These are phyloP conservation scores for Heimioporus sp. DNA, from an alignment of 768 basidiomycete species.

Conservation along the genomic window DNA sequence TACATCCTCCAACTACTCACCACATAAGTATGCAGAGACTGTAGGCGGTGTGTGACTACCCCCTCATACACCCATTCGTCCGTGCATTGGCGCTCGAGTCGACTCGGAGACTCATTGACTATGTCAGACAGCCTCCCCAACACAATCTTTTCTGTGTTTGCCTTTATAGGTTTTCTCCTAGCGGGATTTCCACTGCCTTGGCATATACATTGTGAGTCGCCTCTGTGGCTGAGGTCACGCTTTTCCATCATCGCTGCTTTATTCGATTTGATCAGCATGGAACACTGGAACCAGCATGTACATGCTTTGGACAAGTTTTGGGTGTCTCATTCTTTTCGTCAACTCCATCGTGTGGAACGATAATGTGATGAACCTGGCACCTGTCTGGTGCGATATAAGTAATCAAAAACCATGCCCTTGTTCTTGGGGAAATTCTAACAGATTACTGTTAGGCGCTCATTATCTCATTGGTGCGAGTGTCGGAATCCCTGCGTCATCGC, in stretches of 20 bases:
- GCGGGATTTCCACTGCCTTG: constrained; percentile 45
- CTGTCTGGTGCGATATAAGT: constrained; percentile 60
- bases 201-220: constrained; percentile 43
- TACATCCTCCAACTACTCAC: too few relatives aligned
- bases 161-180: constrained; percentile 39
- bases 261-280: constrained; percentile 16
- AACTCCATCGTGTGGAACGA: constrained; percentile 40
- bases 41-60: too few relatives aligned
- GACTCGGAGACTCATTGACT: neutral
- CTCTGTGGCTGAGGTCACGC: neutral
- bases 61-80: too few relatives aligned
- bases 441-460: constrained; percentile 34
- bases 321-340: constrained; percentile 30
- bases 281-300: constrained; percentile 33
- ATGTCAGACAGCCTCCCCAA: constrained; percentile 4
- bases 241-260: neutral
- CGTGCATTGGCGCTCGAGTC: too few relatives aligned
- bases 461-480: constrained; percentile 44
- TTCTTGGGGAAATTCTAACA: neutral
- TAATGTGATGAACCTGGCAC: constrained; percentile 30
- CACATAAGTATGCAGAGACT: too few relatives aligned
- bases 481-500: constrained; percentile 51
- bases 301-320: constrained; percentile 33
- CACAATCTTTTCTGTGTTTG: constrained; percentile 4
- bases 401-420: neutral